Evolutionary conservation across 108 stramenopile genomes (phyloP), one percentile per base, ranked within the genome.

Genomic region (Ochromonas danica): DNA sequence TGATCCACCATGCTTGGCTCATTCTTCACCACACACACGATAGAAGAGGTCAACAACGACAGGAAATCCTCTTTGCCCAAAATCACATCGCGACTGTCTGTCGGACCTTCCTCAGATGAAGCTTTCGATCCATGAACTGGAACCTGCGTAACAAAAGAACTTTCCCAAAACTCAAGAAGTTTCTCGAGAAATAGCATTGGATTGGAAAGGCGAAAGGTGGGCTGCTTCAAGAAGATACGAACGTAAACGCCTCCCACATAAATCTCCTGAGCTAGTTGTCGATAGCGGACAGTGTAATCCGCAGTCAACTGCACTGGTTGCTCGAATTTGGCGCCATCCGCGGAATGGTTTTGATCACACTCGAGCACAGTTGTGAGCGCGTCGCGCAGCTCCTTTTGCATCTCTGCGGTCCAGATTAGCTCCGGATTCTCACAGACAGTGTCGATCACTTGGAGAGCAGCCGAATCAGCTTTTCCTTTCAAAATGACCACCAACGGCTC

Each of bases 241-340:
- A 93, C 87, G 81, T 90, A 93, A 0, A 91, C 89, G 27, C 90
- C 90, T 17, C 92, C 92, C 43, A 93, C 82, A 67, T 84, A 88
- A 0, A 91, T 81, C 75, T 91, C 92, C 38, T 86, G 81, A 43
- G 88, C 83, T 17, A 91, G 85, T 39, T 82, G 85, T 39, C 78
- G 33, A 72, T 91, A 91, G 41, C 79, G 81, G 30, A 90, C 89
- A 25, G 43, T 31, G 36, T 84, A 78, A 27, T 35, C 78, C 0
- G 89, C 75, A 0, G 83, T 61, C 39, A 91, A 61, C 27, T 14
- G n/a, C 57, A 81, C 88, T 27, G 22, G 6, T 41, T 39, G 14
- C 22, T 60, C 27, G 51, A 75, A 75, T 30, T 70, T 1, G n/a
- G 39, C 2, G 2, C 0, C 1, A 22, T 22, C 31, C 17, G 1